These are phyloP conservation scores for Gossypium rotundifolium DNA, from an alignment of 345 rosid species.

Conservation along the genomic window DNA sequence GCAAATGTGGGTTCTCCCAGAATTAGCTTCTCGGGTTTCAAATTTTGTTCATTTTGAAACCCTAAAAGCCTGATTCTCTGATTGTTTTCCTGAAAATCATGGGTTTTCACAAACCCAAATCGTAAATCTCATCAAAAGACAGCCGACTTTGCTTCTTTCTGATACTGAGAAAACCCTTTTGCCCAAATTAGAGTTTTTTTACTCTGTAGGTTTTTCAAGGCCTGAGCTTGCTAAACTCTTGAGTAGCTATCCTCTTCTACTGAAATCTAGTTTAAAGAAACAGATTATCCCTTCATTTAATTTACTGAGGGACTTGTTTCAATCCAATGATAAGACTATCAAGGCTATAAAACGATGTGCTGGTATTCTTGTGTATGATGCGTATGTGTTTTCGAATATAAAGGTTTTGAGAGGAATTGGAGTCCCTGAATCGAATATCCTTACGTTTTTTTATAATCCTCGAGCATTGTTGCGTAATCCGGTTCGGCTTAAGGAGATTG, in stretches of 20 bases:
- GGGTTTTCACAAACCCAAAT: slow-evolving; percentile 24
- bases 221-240: slow-evolving; percentile 7
- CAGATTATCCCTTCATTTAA: slow-evolving; percentile 5
- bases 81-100: background rate
- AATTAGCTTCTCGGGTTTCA: background rate
- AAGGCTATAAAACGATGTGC: background rate
- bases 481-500: background rate
- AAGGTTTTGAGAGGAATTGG: slow-evolving; percentile 14
- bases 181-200: slow-evolving; percentile 25
- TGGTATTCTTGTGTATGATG: background rate
- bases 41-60: slow-evolving; percentile 8
- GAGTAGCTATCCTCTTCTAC: background rate
- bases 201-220: slow-evolving; percentile 16
- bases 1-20: background rate
- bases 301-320: slow-evolving; percentile 5
- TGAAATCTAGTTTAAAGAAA: slow-evolving; percentile 3
- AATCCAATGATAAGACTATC: slow-evolving; percentile 2
- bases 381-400: background rate
- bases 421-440: slow-evolving; percentile 13
- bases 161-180: slow-evolving; percentile 14
- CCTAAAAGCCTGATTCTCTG: slow-evolving; percentile 18
- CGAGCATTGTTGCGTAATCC: background rate
- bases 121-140: background rate
- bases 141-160: background rate
- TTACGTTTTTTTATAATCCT: background rate